Evolutionary conservation across 495 filamentous ascomycete species (phyloP).

Genomic region (Xylaria nigripes): DNA sequence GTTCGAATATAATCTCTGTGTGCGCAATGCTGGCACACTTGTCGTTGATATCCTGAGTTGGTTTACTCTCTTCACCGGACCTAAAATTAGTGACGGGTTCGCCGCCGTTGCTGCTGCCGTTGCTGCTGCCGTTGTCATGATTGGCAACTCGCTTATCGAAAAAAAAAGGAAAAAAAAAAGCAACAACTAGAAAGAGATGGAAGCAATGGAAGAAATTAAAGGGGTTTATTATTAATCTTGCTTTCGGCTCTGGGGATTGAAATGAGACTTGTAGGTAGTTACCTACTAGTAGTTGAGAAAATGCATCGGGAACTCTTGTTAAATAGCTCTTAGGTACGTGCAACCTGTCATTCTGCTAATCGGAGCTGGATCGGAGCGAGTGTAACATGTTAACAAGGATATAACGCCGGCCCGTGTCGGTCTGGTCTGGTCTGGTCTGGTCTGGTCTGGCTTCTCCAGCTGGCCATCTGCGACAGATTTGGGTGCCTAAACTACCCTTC

Average conservation of each 20-base stretch:
- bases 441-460: background rate
- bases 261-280: background rate
- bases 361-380: constrained; percentile 7
- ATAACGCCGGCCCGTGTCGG: background rate
- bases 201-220: background rate
- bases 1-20: background rate
- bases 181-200: no score
- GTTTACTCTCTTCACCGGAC: constrained; percentile 4
- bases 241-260: background rate
- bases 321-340: no score
- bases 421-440: background rate
- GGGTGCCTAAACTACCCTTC: no score
- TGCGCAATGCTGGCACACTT: background rate
- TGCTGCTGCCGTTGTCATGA: constrained; percentile 3
- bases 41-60: background rate
- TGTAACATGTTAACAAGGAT: background rate
- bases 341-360: background rate
- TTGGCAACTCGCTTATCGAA: background rate
- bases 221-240: background rate
- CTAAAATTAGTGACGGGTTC: background rate
- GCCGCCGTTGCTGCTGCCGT: background rate
- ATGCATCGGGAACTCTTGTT: background rate
- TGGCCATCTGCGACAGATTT: background rate
- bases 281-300: background rate
- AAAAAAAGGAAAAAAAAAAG: background rate